Percentiles rank a stretch among this genome's conserved stretches.
Evolutionary conservation across 2,329 filamentous ascomycete species (phyloP).

Genomic region (Ophiostoma fasciatum): DNA sequence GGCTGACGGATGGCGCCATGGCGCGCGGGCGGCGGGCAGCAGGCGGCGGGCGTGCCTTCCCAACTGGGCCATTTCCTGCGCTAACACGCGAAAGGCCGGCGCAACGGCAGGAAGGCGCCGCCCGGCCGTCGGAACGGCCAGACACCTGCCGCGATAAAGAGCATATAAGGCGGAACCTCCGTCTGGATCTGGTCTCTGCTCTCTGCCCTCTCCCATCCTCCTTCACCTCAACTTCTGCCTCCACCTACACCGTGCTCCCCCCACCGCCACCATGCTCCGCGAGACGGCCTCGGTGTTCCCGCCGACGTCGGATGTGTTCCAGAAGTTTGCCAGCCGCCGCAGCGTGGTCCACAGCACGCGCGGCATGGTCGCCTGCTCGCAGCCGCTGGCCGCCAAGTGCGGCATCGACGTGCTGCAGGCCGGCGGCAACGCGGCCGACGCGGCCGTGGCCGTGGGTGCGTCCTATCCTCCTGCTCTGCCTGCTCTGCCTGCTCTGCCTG

Average conservation of each 20-base stretch:
- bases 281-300: conserved; percentile 31
- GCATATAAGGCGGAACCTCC: too few relatives aligned
- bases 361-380: conserved; percentile 79
- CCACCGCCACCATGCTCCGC: conserved; percentile 27
- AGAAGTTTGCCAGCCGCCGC: conserved; percentile 52
- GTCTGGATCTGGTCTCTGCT: neutral
- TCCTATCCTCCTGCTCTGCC: too few relatives aligned
- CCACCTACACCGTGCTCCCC: neutral
- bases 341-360: conserved; percentile 90
- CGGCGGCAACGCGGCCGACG: conserved; percentile 90
- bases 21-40: too few relatives aligned
- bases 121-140: too few relatives aligned
- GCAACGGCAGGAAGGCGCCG: too few relatives aligned
- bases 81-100: too few relatives aligned
- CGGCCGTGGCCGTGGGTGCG: conserved; percentile 80
- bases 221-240: neutral
- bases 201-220: neutral
- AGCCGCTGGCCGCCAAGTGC: conserved; percentile 78
- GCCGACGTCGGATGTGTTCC: conserved; percentile 33
- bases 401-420: conserved; percentile 72
- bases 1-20: too few relatives aligned
- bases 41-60: too few relatives aligned
- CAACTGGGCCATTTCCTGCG: too few relatives aligned
- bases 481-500: conserved; percentile 2
- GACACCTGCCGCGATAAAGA: too few relatives aligned